A percentile compares a stretch with the other conserved stretches of the same genome.
Evolutionary conservation across 2,329 filamentous ascomycete species (phyloP).

Genomic region (Epichloe glyceriae): DNA sequence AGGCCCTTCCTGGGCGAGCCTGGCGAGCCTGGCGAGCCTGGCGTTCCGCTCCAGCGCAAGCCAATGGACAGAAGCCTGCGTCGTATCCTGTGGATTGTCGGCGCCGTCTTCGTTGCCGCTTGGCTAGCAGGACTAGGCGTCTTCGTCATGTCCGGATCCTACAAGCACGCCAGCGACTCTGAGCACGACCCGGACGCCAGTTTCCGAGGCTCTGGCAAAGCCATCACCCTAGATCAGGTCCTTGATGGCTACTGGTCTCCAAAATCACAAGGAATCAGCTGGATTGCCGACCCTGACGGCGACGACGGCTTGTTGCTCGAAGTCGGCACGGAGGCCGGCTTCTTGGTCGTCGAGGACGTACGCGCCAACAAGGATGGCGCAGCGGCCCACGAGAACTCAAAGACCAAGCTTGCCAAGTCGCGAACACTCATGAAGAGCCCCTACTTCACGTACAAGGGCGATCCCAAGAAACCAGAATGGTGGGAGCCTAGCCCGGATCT

Average conservation of each 20-base stretch:
- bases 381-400: conserved; percentile 21
- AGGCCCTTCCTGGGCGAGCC: conserved; percentile 36
- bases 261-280: conserved; percentile 53
- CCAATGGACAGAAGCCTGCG: conserved; percentile 55
- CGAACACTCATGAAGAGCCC: conserved; percentile 63
- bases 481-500: conserved; percentile 71
- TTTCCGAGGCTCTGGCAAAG: conserved; percentile 51
- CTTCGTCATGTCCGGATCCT: conserved; percentile 52
- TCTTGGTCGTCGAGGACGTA: conserved; percentile 78
- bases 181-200: conserved; percentile 59
- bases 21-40: conserved; percentile 21
- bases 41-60: conserved; percentile 27
- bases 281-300: conserved; percentile 61
- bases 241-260: conserved; percentile 52
- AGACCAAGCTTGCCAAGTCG: conserved; percentile 29
- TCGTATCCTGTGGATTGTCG: conserved; percentile 47
- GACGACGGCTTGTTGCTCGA: conserved; percentile 81
- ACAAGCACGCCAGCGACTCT: conserved; percentile 48
- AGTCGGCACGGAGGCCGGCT: conserved; percentile 55
- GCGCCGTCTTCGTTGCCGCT: conserved; percentile 45
- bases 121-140: conserved; percentile 58
- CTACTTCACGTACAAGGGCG: conserved; percentile 46
- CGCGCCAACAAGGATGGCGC: conserved; percentile 28
- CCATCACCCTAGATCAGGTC: conserved; percentile 61
- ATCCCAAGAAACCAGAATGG: conserved; percentile 41